These are phyloP conservation scores for Fusarium miscanthi DNA, from an alignment of 2,329 filamentous ascomycete species.

Conservation along the genomic window DNA sequence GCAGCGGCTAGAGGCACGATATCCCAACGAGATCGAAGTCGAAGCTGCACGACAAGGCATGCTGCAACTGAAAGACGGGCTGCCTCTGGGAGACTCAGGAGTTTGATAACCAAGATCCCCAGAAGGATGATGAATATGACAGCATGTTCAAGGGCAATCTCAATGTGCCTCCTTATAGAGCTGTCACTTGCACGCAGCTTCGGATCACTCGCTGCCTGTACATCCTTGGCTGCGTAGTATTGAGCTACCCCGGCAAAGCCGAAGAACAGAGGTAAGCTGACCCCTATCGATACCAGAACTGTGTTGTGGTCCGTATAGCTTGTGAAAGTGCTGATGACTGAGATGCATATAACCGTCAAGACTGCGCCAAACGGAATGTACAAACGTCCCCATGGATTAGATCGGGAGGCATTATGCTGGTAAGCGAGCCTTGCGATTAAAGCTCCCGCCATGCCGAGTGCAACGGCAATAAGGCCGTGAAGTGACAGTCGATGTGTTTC, in stretches of 20 bases:
- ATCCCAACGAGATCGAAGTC: neutral
- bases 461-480: constrained; percentile 18
- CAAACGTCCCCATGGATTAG: constrained; percentile 34
- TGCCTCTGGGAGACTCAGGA: constrained; percentile 18
- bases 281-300: constrained; percentile 25
- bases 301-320: neutral
- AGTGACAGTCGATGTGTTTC: constrained; percentile 23
- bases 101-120: neutral
- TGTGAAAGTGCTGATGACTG: neutral
- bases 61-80: constrained; percentile 29
- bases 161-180: constrained; percentile 10
- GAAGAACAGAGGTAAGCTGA: constrained; percentile 37
- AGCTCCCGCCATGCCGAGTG: constrained; percentile 31
- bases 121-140: constrained; percentile 17
- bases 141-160: constrained; percentile 11
- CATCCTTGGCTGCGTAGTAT: constrained; percentile 30
- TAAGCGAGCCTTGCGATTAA: constrained; percentile 6
- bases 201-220: neutral
- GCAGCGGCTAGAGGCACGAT: neutral
- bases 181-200: neutral
- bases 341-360: constrained; percentile 1
- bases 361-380: constrained; percentile 31
- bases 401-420: constrained; percentile 1
- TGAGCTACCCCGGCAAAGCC: constrained; percentile 31
- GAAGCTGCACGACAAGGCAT: constrained; percentile 26